Evolutionary conservation across 2,329 filamentous ascomycete species (phyloP).

Genomic region (Colletotrichum caudatum): DNA sequence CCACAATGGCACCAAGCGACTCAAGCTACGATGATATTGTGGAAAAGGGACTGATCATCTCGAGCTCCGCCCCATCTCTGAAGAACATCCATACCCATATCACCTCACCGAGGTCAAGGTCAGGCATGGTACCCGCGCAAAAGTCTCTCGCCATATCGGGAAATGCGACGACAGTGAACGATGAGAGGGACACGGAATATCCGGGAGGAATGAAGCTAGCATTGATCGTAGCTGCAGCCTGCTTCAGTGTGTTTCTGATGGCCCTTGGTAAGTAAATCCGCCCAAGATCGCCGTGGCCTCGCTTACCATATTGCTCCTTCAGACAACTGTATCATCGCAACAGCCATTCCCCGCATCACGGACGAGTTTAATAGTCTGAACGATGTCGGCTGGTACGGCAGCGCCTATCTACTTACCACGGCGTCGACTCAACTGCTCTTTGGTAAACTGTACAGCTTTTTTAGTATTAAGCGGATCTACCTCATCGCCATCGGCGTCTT

Average conservation of each 20-base stretch:
- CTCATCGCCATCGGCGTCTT: slow-evolving; percentile 55
- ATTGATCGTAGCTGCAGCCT: slow-evolving; percentile 54
- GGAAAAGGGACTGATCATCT: slow-evolving; percentile 25
- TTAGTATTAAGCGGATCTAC: slow-evolving; percentile 57
- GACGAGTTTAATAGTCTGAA: slow-evolving; percentile 57
- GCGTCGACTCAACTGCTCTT: slow-evolving; percentile 55
- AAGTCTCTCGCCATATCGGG: not conserved
- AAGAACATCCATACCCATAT: slow-evolving; percentile 4
- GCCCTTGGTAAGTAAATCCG: slow-evolving; percentile 50
- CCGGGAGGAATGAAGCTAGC: slow-evolving; percentile 45
- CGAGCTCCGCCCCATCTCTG: slow-evolving; percentile 28
- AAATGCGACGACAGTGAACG: not conserved
- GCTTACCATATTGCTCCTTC: not conserved
- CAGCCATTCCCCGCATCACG: slow-evolving; percentile 59
- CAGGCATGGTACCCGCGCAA: not conserved
- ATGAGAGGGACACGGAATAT: slow-evolving; percentile 10
- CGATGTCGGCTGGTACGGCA: slow-evolving; percentile 65
- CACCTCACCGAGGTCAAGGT: not conserved
- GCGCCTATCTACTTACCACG: slow-evolving; percentile 57
- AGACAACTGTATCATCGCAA: slow-evolving; percentile 58
- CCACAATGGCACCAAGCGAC: slow-evolving; percentile 24
- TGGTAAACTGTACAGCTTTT: slow-evolving; percentile 60
- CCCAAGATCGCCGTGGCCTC: not conserved
- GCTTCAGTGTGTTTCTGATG: slow-evolving; percentile 56
- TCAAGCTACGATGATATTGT: slow-evolving; percentile 22